Conservation (phyloP, 1,284 basidiomycete genomes). For the Hypsizygus ulmarius region DNA sequence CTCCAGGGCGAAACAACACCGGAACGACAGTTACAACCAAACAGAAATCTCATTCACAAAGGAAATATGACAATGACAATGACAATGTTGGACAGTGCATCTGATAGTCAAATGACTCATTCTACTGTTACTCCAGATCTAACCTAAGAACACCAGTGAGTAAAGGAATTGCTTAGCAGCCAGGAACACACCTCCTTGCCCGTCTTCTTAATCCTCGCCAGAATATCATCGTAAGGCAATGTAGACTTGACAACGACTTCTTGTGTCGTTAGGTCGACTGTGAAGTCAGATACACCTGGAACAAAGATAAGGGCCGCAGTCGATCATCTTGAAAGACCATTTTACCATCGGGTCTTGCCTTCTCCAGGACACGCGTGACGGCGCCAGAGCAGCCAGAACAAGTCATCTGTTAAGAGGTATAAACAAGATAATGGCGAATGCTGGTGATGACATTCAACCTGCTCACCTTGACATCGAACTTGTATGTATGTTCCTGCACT, state of each 20-base stretch:
- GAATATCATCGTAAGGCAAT: conserved; percentile 63
- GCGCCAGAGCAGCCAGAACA: conserved; percentile 83
- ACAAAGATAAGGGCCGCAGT: not conserved
- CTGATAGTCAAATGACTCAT: conserved; percentile 23
- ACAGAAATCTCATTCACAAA: not conserved
- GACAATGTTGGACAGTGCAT: not conserved
- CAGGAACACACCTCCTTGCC: conserved; percentile 59
- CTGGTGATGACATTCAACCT: not conserved
- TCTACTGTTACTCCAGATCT: conserved; percentile 59
- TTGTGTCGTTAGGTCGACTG: conserved; percentile 68
- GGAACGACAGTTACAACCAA: too few relatives aligned
- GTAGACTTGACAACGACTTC: conserved; percentile 67
- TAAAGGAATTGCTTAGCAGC: not conserved
- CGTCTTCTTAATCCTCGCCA: conserved; percentile 82
- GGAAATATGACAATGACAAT: too few relatives aligned
- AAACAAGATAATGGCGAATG: not conserved
- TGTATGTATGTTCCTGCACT: conserved; percentile 45
- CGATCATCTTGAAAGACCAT: not conserved
- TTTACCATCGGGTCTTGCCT: conserved; percentile 64
- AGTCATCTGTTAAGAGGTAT: conserved; percentile 59
- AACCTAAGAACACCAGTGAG: conserved; percentile 29
- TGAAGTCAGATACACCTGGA: conserved; percentile 54
- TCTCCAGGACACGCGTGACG: conserved; percentile 68
- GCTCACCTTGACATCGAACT: conserved; percentile 58
- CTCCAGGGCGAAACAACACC: too few relatives aligned